Conservation (phyloP, 441 rosid species). For the Macaranga tanarius region DNA sequence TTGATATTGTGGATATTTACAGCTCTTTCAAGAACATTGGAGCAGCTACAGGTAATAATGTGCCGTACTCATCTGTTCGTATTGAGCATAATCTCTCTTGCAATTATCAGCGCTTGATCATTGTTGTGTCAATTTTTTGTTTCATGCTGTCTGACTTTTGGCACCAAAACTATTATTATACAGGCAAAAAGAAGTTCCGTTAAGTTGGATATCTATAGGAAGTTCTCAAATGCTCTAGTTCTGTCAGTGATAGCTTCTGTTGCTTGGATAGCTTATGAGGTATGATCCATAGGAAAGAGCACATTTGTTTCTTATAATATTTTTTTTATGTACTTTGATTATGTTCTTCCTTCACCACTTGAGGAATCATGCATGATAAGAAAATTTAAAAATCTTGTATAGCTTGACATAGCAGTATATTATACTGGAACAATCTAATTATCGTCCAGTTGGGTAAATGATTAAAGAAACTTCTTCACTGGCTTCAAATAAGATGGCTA, state of each 20-base stretch:
- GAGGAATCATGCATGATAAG: neutral
- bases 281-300: constrained; percentile 34
- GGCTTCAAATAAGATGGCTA: too few relatives aligned
- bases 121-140: constrained; percentile 3
- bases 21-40: constrained; percentile 81
- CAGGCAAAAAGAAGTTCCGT: constrained; percentile 82
- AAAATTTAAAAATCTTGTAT: neutral
- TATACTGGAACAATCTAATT: too few relatives aligned
- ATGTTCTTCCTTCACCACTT: neutral
- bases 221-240: constrained; percentile 88
- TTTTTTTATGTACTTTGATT: neutral
- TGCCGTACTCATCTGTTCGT: constrained; percentile 11
- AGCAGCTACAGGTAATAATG: constrained; percentile 74
- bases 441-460: too few relatives aligned
- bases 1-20: constrained; percentile 91
- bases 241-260: constrained; percentile 82
- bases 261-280: constrained; percentile 94
- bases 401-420: too few relatives aligned
- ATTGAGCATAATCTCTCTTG: neutral
- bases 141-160: constrained; percentile 16
- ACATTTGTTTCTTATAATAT: neutral
- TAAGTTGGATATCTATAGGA: constrained; percentile 90
- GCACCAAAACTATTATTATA: constrained; percentile 22
- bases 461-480: too few relatives aligned
- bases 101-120: neutral